Percentiles rank a stretch among this genome's conserved stretches.
Evolutionary conservation across 202 grass and related monocot genomes (phyloP).

Genomic region (Digitaria exilis): DNA sequence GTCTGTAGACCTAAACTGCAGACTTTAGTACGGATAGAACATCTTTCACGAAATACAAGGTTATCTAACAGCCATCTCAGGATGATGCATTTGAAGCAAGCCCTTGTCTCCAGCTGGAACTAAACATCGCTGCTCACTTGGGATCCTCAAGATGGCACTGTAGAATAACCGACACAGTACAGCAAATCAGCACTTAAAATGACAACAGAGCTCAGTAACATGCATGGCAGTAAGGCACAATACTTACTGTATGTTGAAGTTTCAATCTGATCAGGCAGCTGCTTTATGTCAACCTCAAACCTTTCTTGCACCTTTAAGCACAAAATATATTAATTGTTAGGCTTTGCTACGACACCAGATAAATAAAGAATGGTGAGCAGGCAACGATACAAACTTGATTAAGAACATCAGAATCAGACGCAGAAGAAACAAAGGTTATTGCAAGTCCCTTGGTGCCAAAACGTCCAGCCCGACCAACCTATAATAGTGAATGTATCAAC

Average conservation of each 20-base stretch:
- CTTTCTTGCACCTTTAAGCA: slow-evolving; percentile 88
- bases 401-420: slow-evolving; percentile 91
- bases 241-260: slow-evolving; percentile 98
- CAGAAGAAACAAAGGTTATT: slow-evolving; percentile 96
- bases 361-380: background rate
- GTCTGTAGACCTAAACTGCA: background rate
- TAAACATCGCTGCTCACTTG: background rate
- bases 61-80: background rate
- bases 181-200: background rate
- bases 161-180: background rate
- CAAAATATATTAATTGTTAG: background rate
- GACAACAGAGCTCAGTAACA: background rate
- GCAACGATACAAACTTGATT: slow-evolving; percentile 61
- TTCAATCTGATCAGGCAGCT: slow-evolving; percentile 89
- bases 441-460: slow-evolving; percentile 98
- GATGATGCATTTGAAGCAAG: background rate
- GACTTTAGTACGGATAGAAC: background rate
- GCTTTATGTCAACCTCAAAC: slow-evolving; percentile 98
- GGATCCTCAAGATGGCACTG: slow-evolving; percentile 14
- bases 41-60: background rate
- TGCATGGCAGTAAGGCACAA: background rate
- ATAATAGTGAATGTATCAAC: background rate
- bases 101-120: background rate
- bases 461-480: slow-evolving; percentile 95
- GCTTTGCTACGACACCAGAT: background rate